Percentiles rank a stretch among this genome's conserved stretches.
These are phyloP conservation scores for Pelargonium cotyledonis DNA, from an alignment of 441 rosid genomes.

Conservation along the genomic window DNA sequence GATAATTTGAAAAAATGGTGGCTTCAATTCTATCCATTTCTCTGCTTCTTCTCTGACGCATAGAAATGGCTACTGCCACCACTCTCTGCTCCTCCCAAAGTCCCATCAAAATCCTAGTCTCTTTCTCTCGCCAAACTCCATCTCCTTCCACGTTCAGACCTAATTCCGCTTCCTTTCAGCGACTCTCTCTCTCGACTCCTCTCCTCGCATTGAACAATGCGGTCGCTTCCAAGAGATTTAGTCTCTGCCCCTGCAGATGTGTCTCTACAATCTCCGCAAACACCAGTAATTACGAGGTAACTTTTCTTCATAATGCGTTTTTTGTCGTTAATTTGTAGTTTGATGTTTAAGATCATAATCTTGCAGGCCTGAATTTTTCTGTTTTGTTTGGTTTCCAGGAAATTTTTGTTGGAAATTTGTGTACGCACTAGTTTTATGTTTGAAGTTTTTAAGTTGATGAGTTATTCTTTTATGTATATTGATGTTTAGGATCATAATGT, in stretches of 20 bases:
- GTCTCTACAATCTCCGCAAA: constrained; percentile 38
- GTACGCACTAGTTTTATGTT: no score
- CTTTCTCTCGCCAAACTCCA: constrained; percentile 9
- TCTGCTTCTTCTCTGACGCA: not conserved
- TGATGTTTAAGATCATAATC: not conserved
- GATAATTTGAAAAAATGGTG: not conserved
- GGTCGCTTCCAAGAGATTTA: constrained; percentile 20
- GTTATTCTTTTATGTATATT: no score
- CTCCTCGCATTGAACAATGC: constrained; percentile 14
- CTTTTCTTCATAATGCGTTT: not conserved
- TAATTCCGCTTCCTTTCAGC: constrained; percentile 18
- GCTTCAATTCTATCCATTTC: constrained; percentile 18
- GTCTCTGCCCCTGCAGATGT: constrained; percentile 38
- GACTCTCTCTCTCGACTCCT: constrained; percentile 11
- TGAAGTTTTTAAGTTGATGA: no score
- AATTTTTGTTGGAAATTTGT: not conserved
- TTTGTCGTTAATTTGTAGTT: not conserved
- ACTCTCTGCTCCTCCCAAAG: constrained; percentile 27
- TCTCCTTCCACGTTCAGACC: constrained; percentile 11
- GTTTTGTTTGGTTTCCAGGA: not conserved
- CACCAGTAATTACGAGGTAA: constrained; percentile 51
- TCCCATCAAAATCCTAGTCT: constrained; percentile 19
- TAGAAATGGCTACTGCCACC: constrained; percentile 22
- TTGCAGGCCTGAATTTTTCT: no score
- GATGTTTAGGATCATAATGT: no score